phyloP scores from a whole-genome alignment of 257 asterid species.

The Schizonepeta tenuifolia region DNA sequence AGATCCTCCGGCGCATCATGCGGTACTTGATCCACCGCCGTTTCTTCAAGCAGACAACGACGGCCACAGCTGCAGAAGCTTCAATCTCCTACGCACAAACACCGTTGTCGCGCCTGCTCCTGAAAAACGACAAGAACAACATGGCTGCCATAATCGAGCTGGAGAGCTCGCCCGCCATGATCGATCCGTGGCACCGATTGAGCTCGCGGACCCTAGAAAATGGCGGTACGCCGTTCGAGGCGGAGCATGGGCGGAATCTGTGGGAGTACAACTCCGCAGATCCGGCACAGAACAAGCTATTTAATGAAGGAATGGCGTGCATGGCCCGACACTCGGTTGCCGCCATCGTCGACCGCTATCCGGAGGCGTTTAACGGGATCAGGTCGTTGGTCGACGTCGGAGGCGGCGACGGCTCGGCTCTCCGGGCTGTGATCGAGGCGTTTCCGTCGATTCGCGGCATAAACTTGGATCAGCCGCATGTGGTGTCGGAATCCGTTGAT shows the following conservation, averaged over 20 bases:
- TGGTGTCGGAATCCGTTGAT: too few species aligned
- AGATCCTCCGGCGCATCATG: slow-evolving; percentile 61
- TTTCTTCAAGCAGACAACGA: slow-evolving; percentile 44
- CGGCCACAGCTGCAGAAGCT: neutral
- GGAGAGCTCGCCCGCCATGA: slow-evolving; percentile 58
- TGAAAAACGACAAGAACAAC: slow-evolving; percentile 31
- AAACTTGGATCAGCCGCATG: too few species aligned
- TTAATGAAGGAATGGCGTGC: slow-evolving; percentile 57
- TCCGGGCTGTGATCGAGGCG: slow-evolving; percentile 44
- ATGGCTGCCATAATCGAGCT: slow-evolving; percentile 49
- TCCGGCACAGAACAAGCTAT: slow-evolving; percentile 42
- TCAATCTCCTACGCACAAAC: slow-evolving; percentile 46
- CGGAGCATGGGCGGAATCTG: slow-evolving; percentile 43
- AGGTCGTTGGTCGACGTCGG: slow-evolving; percentile 67
- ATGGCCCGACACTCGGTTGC: slow-evolving; percentile 42
- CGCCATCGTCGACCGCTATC: slow-evolving; percentile 37
- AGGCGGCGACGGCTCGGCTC: slow-evolving; percentile 68
- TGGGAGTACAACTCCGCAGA: slow-evolving; percentile 39
- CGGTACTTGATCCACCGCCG: slow-evolving; percentile 56
- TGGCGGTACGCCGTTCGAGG: slow-evolving; percentile 41
- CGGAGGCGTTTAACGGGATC: slow-evolving; percentile 50
- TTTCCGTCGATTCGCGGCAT: too few species aligned
- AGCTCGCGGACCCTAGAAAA: slow-evolving; percentile 25
- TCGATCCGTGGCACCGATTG: slow-evolving; percentile 69
- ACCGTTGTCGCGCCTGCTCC: slow-evolving; percentile 55